phyloP scores from a whole-genome alignment of 116 monocot genomes.

The Iris pallida region DNA sequence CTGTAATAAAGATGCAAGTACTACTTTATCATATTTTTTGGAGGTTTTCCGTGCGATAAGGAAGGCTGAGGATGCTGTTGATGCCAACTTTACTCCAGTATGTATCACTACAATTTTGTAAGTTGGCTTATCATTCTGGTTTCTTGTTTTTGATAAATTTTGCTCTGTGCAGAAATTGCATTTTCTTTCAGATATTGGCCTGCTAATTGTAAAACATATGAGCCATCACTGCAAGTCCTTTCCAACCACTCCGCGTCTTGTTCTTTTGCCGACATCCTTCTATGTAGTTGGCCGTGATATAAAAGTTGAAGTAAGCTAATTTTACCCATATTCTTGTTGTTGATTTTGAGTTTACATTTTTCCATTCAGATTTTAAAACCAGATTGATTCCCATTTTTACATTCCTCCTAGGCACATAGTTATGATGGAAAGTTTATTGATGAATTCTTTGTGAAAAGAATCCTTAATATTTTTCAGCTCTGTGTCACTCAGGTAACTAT shows the following conservation, averaged over 20 bases:
- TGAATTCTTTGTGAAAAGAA: no score
- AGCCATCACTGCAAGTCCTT: no score
- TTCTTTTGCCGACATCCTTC: conserved; percentile 74
- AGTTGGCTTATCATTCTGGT: no score
- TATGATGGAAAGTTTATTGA: conserved; percentile 16
- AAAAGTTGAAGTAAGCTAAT: conserved; percentile 34
- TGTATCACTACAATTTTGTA: no score
- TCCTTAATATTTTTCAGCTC: no score
- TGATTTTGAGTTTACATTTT: background rate
- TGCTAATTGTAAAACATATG: no score
- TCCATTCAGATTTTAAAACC: background rate
- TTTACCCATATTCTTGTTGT: background rate
- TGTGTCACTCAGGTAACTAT: no score
- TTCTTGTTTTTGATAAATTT: no score
- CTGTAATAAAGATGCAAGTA: conserved; percentile 15
- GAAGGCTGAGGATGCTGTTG: conserved; percentile 80
- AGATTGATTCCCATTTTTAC: background rate
- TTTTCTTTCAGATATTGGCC: no score
- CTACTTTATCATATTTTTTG: conserved; percentile 32
- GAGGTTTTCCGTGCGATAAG: conserved; percentile 77
- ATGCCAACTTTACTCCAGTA: conserved; percentile 38
- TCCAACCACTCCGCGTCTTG: no score
- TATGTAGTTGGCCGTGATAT: conserved; percentile 37
- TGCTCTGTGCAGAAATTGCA: no score
- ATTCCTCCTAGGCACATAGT: conserved; percentile 17